Evolutionary conservation across 805 yeast genomes (phyloP).

Genomic region (Candida coquimbonensis): DNA sequence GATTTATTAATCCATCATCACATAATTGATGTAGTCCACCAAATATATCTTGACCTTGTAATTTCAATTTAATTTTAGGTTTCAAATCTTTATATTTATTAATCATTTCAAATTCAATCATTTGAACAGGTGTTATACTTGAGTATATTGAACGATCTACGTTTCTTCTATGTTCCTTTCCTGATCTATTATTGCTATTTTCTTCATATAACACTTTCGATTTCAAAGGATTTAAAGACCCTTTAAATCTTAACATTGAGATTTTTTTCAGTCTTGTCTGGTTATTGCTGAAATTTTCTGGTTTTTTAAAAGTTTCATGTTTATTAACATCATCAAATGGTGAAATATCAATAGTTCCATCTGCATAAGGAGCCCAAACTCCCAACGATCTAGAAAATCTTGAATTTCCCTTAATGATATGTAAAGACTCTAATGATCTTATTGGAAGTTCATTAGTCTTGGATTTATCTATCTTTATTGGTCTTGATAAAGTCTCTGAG

Average conservation of each 20-base stretch:
- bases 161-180: conserved; percentile 5
- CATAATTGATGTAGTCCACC: conserved; percentile 74
- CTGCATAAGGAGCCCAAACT: conserved; percentile 69
- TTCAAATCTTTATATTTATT: conserved; percentile 22
- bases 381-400: conserved; percentile 59
- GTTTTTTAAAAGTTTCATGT: conserved; percentile 32
- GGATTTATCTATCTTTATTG: conserved; percentile 29
- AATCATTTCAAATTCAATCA: conserved; percentile 37
- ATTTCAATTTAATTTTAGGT: conserved; percentile 21
- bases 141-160: conserved; percentile 31
- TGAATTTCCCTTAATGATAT: conserved; percentile 53
- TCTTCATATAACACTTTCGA: conserved; percentile 36
- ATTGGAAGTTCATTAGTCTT: conserved; percentile 21
- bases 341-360: conserved; percentile 53
- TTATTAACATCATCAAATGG: conserved; percentile 44
- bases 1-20: conserved; percentile 38
- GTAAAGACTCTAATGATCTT: conserved; percentile 47
- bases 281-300: conserved; percentile 13
- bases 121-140: conserved; percentile 54
- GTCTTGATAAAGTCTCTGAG: conserved; percentile 33
- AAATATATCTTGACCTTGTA: conserved; percentile 66
- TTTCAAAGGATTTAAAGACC: conserved; percentile 33
- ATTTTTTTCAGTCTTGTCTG: conserved; percentile 28
- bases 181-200: not conserved
- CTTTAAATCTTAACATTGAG: conserved; percentile 59